phyloP scores from a whole-genome alignment of 2,329 filamentous ascomycete species.

The Microascus cirrosus region DNA sequence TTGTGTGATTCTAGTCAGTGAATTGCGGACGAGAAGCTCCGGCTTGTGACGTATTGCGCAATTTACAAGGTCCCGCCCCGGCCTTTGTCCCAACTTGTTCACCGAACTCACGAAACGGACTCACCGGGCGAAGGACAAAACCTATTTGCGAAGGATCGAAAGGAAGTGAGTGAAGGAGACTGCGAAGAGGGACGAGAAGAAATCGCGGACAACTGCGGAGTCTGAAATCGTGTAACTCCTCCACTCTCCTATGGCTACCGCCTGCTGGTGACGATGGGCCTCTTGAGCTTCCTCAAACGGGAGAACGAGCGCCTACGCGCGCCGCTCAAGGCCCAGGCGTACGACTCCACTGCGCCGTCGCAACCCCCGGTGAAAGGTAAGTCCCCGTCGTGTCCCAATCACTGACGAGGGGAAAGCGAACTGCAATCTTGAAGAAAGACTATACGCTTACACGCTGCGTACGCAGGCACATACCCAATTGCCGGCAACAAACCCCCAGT shows the following conservation, averaged over 20 bases:
- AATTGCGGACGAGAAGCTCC: too few species aligned
- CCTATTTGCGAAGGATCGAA: too few species aligned
- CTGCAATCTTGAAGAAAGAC: neutral
- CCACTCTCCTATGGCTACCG: neutral
- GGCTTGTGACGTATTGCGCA: too few species aligned
- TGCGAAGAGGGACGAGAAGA: neutral
- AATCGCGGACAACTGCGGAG: neutral
- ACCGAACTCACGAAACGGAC: too few species aligned
- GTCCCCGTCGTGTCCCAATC: neutral
- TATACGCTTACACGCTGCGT: neutral
- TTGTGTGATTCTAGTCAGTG: too few species aligned
- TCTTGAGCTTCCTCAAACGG: constrained; percentile 5
- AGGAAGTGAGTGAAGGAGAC: neutral
- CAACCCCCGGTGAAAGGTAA: constrained; percentile 3
- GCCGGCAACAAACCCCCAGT: neutral
- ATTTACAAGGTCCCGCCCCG: too few species aligned
- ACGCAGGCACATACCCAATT: neutral
- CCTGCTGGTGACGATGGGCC: constrained; percentile 2
- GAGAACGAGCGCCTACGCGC: constrained; percentile 4
- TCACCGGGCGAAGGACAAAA: too few species aligned
- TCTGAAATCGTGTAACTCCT: neutral
- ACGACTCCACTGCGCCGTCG: neutral
- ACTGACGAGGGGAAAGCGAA: neutral
- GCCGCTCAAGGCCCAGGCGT: constrained; percentile 4
- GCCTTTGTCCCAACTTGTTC: too few species aligned